phyloP scores from a whole-genome alignment of 176 grass and related monocot genomes.

The Eleusine coracana region DNA sequence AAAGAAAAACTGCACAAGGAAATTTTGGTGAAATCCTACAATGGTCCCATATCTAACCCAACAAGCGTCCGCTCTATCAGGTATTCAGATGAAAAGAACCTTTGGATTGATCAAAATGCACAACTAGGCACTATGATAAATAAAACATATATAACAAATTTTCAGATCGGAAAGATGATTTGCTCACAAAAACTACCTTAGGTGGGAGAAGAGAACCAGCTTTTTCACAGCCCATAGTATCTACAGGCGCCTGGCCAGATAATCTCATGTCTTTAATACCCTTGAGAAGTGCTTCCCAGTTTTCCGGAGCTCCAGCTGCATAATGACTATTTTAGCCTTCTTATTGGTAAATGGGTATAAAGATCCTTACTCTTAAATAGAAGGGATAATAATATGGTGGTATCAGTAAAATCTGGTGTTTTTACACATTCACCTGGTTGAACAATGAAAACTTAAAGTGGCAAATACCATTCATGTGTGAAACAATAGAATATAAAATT shows the following conservation, averaged over 20 bases:
- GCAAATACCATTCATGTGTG: not conserved
- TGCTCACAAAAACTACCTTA: slow-evolving; percentile 53
- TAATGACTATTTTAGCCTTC: slow-evolving; percentile 26
- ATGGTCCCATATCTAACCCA: not conserved
- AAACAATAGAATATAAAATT: not conserved
- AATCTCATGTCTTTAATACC: slow-evolving; percentile 91
- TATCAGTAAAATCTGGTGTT: slow-evolving; percentile 5
- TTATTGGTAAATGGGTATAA: not conserved
- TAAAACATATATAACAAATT: not conserved
- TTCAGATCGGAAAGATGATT: not conserved
- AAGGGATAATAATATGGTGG: not conserved
- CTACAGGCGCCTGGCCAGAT: slow-evolving; percentile 80
- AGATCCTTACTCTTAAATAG: slow-evolving; percentile 1
- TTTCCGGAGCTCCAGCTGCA: slow-evolving; percentile 63
- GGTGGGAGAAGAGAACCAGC: slow-evolving; percentile 82
- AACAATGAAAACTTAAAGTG: slow-evolving; percentile 6
- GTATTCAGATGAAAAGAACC: not conserved
- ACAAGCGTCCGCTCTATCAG: not conserved
- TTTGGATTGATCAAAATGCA: not conserved
- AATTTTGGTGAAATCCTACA: not conserved
- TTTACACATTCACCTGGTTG: not conserved
- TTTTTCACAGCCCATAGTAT: slow-evolving; percentile 93
- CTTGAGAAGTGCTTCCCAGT: slow-evolving; percentile 75
- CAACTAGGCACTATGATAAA: not conserved
- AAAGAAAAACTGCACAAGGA: slow-evolving; percentile 18